phyloP scores from a whole-genome alignment of 441 rosid genomes.

The Macaranga tanarius region DNA sequence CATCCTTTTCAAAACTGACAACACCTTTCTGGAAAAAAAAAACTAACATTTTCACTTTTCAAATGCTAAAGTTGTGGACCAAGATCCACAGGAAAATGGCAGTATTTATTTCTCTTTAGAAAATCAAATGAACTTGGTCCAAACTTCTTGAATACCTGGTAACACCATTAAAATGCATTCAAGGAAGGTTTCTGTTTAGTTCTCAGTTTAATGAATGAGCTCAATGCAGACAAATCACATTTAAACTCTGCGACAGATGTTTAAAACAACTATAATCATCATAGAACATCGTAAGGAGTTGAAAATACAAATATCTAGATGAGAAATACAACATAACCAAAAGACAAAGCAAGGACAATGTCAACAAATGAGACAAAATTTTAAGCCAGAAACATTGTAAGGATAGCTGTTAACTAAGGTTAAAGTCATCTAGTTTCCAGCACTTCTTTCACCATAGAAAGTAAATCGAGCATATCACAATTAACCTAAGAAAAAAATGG shows the following conservation, averaged over 20 bases:
- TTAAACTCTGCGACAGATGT: constrained; percentile 9
- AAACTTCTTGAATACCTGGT: constrained; percentile 97
- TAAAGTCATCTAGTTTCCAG: neutral
- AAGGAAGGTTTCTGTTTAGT: constrained; percentile 62
- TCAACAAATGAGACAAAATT: neutral
- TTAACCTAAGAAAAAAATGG: neutral
- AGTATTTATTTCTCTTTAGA: constrained; percentile 89
- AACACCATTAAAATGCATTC: constrained; percentile 71
- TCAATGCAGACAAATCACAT: constrained; percentile 30
- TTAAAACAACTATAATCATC: neutral
- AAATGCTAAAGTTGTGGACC: too few relatives aligned
- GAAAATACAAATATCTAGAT: neutral
- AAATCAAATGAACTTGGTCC: constrained; percentile 95
- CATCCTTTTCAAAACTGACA: too few relatives aligned
- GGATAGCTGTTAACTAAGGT: neutral
- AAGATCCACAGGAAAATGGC: constrained; percentile 88
- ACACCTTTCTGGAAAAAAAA: too few relatives aligned
- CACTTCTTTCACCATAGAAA: constrained; percentile 9
- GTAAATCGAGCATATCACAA: constrained; percentile 2
- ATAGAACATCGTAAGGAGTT: neutral
- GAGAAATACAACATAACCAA: neutral
- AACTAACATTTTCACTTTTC: too few relatives aligned
- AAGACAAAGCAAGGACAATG: neutral
- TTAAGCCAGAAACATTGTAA: neutral
- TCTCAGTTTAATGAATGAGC: constrained; percentile 38